Evolutionary conservation across 2,329 filamentous ascomycete species (phyloP).

Genomic region (Coniochaeta ligniaria): DNA sequence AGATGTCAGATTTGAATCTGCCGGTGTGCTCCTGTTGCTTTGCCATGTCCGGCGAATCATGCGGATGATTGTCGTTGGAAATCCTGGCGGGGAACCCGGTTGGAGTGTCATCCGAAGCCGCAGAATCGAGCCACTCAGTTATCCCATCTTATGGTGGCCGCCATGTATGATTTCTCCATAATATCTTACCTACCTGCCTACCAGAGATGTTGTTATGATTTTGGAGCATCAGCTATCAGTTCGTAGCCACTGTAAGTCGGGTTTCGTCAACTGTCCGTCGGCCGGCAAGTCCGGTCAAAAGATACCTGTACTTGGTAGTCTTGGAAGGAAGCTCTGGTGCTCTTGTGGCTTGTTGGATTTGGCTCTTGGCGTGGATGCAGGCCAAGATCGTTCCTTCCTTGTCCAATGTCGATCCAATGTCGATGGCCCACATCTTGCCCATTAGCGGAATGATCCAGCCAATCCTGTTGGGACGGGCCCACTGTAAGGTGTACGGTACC

Average conservation of each 20-base stretch:
- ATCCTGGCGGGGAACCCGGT: neutral
- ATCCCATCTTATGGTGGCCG: no score
- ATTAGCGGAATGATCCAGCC: constrained; percentile 1
- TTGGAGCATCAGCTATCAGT: no score
- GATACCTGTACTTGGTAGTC: no score
- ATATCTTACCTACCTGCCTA: no score
- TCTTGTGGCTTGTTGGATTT: neutral
- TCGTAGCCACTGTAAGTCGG: no score
- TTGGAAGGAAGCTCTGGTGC: no score
- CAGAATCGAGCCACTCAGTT: no score
- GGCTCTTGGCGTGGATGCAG: neutral
- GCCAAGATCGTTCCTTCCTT: neutral
- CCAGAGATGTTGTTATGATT: no score
- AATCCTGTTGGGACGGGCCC: neutral
- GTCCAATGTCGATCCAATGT: neutral
- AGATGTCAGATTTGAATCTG: neutral
- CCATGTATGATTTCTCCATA: no score
- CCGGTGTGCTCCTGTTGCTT: neutral
- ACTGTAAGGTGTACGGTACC: neutral
- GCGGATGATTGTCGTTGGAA: neutral
- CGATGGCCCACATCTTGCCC: no score
- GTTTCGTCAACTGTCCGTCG: no score
- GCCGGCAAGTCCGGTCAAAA: no score
- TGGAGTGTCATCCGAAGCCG: neutral
- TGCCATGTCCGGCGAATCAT: neutral